Evolutionary conservation across 2,329 filamentous ascomycete genomes (phyloP).

Genomic region (Neofusicoccum laricinum): DNA sequence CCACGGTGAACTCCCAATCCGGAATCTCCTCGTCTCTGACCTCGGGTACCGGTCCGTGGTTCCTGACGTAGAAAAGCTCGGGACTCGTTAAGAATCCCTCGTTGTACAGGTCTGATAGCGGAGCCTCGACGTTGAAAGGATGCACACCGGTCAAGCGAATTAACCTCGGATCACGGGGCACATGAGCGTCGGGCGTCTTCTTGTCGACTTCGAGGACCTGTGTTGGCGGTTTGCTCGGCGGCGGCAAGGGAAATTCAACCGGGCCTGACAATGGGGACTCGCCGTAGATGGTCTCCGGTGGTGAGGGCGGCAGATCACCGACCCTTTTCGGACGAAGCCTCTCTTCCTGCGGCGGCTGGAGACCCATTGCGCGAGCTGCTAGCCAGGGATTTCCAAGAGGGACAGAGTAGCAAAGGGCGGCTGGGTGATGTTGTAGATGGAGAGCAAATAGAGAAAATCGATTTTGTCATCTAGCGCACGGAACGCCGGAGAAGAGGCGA

Average conservation of each 20-base stretch:
- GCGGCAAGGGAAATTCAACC: slow-evolving; percentile 64
- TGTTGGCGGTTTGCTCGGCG: slow-evolving; percentile 55
- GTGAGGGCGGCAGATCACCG: slow-evolving; percentile 32
- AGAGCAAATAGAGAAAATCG: not conserved
- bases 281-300: slow-evolving; percentile 31
- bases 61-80: slow-evolving; percentile 87
- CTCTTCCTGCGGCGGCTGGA: slow-evolving; percentile 22
- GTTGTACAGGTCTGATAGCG: slow-evolving; percentile 73
- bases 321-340: slow-evolving; percentile 21
- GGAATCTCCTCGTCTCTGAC: slow-evolving; percentile 70
- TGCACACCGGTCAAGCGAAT: slow-evolving; percentile 86
- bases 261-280: slow-evolving; percentile 51
- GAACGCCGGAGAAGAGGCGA: slow-evolving; percentile 13
- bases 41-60: slow-evolving; percentile 79
- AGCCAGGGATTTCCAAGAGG: not conserved
- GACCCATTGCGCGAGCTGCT: slow-evolving; percentile 14
- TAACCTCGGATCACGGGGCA: slow-evolving; percentile 74
- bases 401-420: not conserved
- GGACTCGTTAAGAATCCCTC: slow-evolving; percentile 83
- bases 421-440: not conserved
- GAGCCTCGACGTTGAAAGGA: slow-evolving; percentile 88
- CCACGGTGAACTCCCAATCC: slow-evolving; percentile 78
- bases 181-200: slow-evolving; percentile 79
- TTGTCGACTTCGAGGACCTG: slow-evolving; percentile 71
- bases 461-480: slow-evolving; percentile 12